Evolutionary conservation across 139 green algal genomes (phyloP), one percentile per base, ranked within the genome.

Genomic region (Tetraselmis striata): DNA sequence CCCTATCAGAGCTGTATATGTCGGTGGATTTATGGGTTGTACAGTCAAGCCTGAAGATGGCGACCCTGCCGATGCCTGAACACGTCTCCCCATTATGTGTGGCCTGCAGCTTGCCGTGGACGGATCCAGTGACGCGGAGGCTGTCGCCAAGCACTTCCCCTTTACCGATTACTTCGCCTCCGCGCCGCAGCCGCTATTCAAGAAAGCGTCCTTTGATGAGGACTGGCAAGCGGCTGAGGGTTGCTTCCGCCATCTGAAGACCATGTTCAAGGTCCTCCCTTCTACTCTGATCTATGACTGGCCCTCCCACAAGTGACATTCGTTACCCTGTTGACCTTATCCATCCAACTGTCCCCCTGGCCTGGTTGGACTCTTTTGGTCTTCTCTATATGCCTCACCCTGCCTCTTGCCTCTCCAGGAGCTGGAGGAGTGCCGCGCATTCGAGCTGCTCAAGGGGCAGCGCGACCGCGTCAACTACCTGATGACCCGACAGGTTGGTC

Each of bases 401-500:
- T n/a, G n/a, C n/a, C n/a, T n/a, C n/a, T n/a, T n/a, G n/a, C n/a
- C n/a, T n/a, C n/a, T n/a, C n/a, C 86, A 93, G 75, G 96, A 98
- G 90, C 90, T 99, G 79, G 94, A 99, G 84, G 97, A 99, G 89
- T 96, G 93, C 77, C 93, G 97, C 5, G 90, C 97, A 27, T 99
- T 99, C 87, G 97, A 99, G 90, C 88, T 99, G 81, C 89, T 99
- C 30, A 95, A 94, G 87, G 90, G 86, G 2, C 93, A 96, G 86
- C 87, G 84, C 1, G 95, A 98, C 88, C 88, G 97, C 2, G 90
- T 97, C 30, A 97, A 98, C 88, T 99, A 99, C 92, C 89, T 99
- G 74, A 93, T 96, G 83, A 98, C 95, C 0, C 95, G 96, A 86
- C n/a, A n/a, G n/a, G n/a, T n/a, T n/a, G n/a, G n/a, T n/a, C n/a